Evolutionary conservation across 306 rosid genomes (phyloP).

Genomic region (Citrullus mucosospermus): DNA sequence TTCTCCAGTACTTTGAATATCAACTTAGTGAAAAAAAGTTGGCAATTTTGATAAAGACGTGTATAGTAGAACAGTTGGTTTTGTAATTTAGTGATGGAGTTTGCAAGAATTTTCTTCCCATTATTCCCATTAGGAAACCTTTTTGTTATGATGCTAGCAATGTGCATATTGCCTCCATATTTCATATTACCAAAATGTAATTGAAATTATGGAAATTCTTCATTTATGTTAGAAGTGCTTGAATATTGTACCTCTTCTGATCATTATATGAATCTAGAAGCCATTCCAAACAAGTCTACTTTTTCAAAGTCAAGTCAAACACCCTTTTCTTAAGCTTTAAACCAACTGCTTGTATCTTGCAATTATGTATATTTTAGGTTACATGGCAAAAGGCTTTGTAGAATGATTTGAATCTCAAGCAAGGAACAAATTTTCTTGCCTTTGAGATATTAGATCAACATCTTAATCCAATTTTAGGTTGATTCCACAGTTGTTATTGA

Average conservation of each 20-base stretch:
- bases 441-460: no score
- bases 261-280: background rate
- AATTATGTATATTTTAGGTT: no score
- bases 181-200: background rate
- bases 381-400: no score
- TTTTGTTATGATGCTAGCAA: background rate
- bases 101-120: background rate
- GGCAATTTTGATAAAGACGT: conserved; percentile 4
- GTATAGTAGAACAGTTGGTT: background rate
- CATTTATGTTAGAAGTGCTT: background rate
- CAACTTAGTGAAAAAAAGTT: background rate
- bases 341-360: no score
- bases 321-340: no score
- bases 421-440: background rate
- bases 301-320: no score
- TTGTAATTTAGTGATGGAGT: background rate
- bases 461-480: no score
- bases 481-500: background rate
- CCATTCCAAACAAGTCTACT: background rate
- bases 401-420: background rate
- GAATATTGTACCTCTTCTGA: background rate
- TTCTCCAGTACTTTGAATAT: background rate
- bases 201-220: background rate
- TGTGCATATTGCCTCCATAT: background rate
- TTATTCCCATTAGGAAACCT: background rate